These are phyloP conservation scores for Xylaria arbuscula DNA, from an alignment of 2,329 filamentous ascomycete species.

Conservation along the genomic window DNA sequence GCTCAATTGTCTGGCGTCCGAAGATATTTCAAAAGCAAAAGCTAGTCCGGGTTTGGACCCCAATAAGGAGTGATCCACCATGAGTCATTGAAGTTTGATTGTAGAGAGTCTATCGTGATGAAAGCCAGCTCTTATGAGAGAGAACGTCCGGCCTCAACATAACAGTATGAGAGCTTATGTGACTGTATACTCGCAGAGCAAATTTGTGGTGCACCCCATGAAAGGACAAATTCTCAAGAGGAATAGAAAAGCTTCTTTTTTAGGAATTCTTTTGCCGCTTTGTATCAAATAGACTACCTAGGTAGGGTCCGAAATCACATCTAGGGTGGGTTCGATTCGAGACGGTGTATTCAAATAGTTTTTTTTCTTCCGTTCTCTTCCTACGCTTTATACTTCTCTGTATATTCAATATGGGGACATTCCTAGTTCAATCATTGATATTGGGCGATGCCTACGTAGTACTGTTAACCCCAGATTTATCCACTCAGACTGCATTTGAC, in stretches of 20 bases:
- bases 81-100: not conserved
- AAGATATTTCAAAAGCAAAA: not conserved
- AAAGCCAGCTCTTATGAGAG: not conserved
- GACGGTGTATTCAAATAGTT: not conserved
- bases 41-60: not conserved
- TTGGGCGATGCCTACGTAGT: not conserved
- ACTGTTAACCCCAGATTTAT: constrained; percentile 3
- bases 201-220: not conserved
- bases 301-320: not conserved
- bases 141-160: no score
- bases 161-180: no score
- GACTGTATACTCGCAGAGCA: no score
- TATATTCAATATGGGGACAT: not conserved
- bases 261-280: not conserved
- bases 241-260: constrained; percentile 2
- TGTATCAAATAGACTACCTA: no score
- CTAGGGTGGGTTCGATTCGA: not conserved
- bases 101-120: not conserved
- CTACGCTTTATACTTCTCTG: not conserved
- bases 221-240: not conserved
- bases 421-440: not conserved
- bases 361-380: not conserved
- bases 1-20: not conserved
- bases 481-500: constrained; percentile 9
- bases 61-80: not conserved